Percentiles rank a stretch among this genome's conserved stretches.
These are phyloP conservation scores for Phtheirospermum japonicum DNA, from an alignment of 257 asterid species.

Conservation along the genomic window DNA sequence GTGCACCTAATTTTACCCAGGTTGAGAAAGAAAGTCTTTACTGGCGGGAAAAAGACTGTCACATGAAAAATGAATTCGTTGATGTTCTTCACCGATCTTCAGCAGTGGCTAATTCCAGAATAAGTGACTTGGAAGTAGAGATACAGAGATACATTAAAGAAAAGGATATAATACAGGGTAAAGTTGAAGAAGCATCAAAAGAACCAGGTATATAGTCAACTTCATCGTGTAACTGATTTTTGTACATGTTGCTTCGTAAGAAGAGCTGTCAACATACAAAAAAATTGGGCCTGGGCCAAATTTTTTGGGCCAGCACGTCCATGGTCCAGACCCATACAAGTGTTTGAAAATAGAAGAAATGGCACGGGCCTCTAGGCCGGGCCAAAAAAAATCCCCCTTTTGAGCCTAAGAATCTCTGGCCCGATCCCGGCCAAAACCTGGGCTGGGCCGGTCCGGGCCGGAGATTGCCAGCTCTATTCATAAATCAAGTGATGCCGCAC, in stretches of 20 bases:
- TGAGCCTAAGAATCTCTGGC: too few relatives aligned
- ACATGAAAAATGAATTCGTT: slow-evolving; percentile 68
- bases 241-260: neutral
- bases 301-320: too few relatives aligned
- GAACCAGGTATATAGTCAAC: slow-evolving; percentile 60
- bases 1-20: slow-evolving; percentile 38
- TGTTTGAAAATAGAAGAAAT: too few relatives aligned
- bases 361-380: too few relatives aligned
- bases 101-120: slow-evolving; percentile 65
- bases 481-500: slow-evolving; percentile 1
- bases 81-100: slow-evolving; percentile 79
- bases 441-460: too few relatives aligned
- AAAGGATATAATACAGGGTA: slow-evolving; percentile 51
- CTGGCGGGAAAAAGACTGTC: slow-evolving; percentile 82
- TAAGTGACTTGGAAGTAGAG: slow-evolving; percentile 66
- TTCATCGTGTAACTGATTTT: slow-evolving; percentile 18
- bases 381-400: too few relatives aligned
- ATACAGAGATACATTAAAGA: slow-evolving; percentile 53
- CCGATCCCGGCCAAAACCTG: too few relatives aligned
- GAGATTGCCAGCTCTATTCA: too few relatives aligned
- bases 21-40: slow-evolving; percentile 80
- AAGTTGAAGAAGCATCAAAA: slow-evolving; percentile 71
- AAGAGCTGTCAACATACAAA: neutral
- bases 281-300: too few relatives aligned
- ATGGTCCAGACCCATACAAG: too few relatives aligned